phyloP scores from a whole-genome alignment of 2,329 filamentous ascomycete genomes.

The Nakataea oryzae region DNA sequence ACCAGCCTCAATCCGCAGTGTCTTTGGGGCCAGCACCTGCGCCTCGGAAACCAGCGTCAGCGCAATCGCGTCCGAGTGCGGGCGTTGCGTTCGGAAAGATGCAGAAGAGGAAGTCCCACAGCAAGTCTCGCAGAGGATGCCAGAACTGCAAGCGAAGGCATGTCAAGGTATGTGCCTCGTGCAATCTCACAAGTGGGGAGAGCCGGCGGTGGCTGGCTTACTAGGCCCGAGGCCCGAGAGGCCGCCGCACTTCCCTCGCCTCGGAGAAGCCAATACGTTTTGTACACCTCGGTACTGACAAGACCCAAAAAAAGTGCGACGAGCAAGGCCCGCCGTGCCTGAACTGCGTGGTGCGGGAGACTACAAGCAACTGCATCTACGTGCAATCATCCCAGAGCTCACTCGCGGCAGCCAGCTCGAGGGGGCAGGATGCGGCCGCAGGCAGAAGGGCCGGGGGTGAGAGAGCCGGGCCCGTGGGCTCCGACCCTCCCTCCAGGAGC shows the following conservation, averaged over 20 bases:
- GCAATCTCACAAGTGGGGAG: not conserved
- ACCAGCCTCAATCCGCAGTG: not conserved
- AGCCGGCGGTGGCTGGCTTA: too few relatives aligned
- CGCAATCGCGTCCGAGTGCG: not conserved
- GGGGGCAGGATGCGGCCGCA: not conserved
- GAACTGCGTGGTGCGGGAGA: conserved; percentile 17
- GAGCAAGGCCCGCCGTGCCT: conserved; percentile 24
- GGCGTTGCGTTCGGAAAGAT: not conserved
- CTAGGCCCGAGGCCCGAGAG: too few relatives aligned
- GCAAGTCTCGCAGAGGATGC: conserved; percentile 21
- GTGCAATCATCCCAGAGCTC: not conserved
- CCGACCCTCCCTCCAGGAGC: not conserved
- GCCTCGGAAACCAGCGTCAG: not conserved
- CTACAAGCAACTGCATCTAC: not conserved
- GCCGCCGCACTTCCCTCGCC: not conserved
- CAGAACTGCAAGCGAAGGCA: conserved; percentile 22
- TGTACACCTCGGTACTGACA: too few relatives aligned
- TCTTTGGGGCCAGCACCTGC: not conserved
- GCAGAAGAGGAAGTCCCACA: conserved; percentile 18
- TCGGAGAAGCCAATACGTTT: too few relatives aligned
- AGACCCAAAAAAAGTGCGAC: conserved; percentile 17
- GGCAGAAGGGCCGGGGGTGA: not conserved
- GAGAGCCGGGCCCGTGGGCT: too few relatives aligned
- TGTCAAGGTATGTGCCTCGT: conserved; percentile 15
- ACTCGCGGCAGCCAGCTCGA: not conserved